Percentiles rank a stretch among this genome's conserved stretches.
phyloP scores from a whole-genome alignment of 2,329 filamentous ascomycete genomes.

The Neospermospora avenae region DNA sequence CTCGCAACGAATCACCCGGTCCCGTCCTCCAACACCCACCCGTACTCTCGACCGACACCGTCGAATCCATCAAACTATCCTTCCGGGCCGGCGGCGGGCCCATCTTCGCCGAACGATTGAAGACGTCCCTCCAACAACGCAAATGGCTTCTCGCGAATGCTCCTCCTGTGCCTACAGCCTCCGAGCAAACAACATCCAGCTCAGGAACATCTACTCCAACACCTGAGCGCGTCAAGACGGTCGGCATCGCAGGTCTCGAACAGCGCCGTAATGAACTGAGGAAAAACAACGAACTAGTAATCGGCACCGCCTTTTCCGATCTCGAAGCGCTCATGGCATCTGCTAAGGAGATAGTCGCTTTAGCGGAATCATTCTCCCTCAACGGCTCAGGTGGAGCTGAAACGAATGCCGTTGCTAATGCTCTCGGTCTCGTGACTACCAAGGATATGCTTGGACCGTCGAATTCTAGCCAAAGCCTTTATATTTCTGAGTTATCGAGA shows the following conservation, averaged over 20 bases:
- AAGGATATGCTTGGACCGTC: conserved; percentile 88
- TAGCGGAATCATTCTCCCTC: conserved; percentile 78
- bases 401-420: conserved; percentile 70
- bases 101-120: conserved; percentile 85
- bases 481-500: conserved; percentile 80
- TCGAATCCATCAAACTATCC: conserved; percentile 83
- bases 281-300: conserved; percentile 89
- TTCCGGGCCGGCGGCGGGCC: conserved; percentile 88
- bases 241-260: conserved; percentile 90
- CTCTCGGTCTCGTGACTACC: conserved; percentile 86
- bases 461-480: conserved; percentile 73
- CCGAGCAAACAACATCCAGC: conserved; percentile 37
- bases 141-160: conserved; percentile 94
- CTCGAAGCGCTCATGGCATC: conserved; percentile 96
- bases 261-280: conserved; percentile 78
- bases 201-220: conserved; percentile 33
- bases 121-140: conserved; percentile 81
- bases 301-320: conserved; percentile 93
- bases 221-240: conserved; percentile 53
- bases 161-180: conserved; percentile 71
- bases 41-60: conserved; percentile 49
- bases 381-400: conserved; percentile 55
- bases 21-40: conserved; percentile 50
- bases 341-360: conserved; percentile 90
- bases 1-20: conserved; percentile 72